phyloP scores from a whole-genome alignment of 2,329 filamentous ascomycete genomes.

The Ophiostoma triangulosporum region DNA sequence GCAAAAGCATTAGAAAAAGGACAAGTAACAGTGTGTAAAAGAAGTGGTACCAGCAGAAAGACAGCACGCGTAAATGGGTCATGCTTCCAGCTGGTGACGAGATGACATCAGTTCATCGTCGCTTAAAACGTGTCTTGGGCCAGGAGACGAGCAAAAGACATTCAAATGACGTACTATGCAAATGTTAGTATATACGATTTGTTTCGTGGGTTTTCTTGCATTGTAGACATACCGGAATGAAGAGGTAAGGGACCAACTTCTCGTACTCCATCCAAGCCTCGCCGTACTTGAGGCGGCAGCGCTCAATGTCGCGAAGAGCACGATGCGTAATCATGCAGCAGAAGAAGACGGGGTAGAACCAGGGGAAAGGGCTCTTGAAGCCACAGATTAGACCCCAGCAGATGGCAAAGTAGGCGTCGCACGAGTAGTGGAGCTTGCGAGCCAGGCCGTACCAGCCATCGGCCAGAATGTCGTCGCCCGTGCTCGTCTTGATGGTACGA shows the following conservation, averaged over 20 bases:
- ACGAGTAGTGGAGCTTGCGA: constrained; percentile 68
- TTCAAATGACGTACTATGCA: not conserved
- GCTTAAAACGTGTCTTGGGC: not conserved
- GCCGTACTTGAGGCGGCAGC: constrained; percentile 65
- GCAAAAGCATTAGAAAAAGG: not conserved
- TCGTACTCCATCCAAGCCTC: constrained; percentile 17
- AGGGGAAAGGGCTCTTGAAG: constrained; percentile 68
- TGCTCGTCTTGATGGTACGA: constrained; percentile 51
- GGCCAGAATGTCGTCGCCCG: constrained; percentile 56
- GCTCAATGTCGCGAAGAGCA: constrained; percentile 60
- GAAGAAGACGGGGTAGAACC: constrained; percentile 86
- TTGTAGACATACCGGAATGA: constrained; percentile 29
- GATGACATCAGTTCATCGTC: not conserved
- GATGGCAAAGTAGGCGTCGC: constrained; percentile 64
- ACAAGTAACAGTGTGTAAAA: not conserved
- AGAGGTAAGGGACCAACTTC: constrained; percentile 18
- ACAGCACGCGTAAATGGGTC: not conserved
- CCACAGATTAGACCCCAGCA: constrained; percentile 73
- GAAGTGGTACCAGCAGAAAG: not conserved
- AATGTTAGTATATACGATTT: not conserved
- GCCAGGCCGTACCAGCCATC: constrained; percentile 69
- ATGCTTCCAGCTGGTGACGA: not conserved
- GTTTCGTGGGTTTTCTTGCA: too few relatives aligned
- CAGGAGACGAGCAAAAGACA: not conserved
- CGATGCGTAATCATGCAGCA: constrained; percentile 69